Conservation (phyloP, 352 stramenopile species). For the Phytophthora foliorum region DNA sequence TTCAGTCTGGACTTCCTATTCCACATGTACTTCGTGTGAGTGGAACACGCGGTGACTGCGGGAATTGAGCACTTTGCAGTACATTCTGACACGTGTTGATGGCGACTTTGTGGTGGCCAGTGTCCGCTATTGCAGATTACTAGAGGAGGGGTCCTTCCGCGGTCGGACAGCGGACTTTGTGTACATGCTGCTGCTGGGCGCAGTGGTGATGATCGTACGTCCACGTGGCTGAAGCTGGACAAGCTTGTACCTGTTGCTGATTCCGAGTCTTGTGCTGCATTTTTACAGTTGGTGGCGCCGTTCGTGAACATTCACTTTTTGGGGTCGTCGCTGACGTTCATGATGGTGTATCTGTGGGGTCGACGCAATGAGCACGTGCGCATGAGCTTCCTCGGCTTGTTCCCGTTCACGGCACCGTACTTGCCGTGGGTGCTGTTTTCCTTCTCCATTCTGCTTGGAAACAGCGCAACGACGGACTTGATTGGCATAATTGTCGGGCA, state of each 20-base stretch:
- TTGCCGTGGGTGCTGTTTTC: slow-evolving; percentile 98
- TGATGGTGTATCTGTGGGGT: slow-evolving; percentile 99
- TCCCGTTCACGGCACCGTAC: slow-evolving; percentile 99
- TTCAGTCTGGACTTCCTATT: slow-evolving; percentile 99
- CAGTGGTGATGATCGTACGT: slow-evolving; percentile 94
- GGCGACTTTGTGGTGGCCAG: slow-evolving; percentile 31
- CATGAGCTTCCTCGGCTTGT: slow-evolving; percentile 98
- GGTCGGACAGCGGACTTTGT: slow-evolving; percentile 97
- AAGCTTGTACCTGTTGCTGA: not conserved
- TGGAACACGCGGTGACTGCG: not conserved
- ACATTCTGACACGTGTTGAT: slow-evolving; percentile 9
- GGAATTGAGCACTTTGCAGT: not conserved
- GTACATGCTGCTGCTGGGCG: slow-evolving; percentile 98
- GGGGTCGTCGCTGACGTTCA: slow-evolving; percentile 98
- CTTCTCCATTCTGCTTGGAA: slow-evolving; percentile 97
- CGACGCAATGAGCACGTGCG: slow-evolving; percentile 95
- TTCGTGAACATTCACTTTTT: slow-evolving; percentile 99
- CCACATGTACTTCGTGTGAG: slow-evolving; percentile 99
- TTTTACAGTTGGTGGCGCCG: slow-evolving; percentile 90
- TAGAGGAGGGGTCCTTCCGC: slow-evolving; percentile 99
- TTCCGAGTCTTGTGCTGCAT: not conserved
- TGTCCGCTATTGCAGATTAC: slow-evolving; percentile 95
- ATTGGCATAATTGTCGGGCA: slow-evolving; percentile 99
- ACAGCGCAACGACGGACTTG: slow-evolving; percentile 96
- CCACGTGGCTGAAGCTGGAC: not conserved